Conservation (phyloP, 1,139 yeast genomes). For the Debaryomyces subglobosus region DNA sequence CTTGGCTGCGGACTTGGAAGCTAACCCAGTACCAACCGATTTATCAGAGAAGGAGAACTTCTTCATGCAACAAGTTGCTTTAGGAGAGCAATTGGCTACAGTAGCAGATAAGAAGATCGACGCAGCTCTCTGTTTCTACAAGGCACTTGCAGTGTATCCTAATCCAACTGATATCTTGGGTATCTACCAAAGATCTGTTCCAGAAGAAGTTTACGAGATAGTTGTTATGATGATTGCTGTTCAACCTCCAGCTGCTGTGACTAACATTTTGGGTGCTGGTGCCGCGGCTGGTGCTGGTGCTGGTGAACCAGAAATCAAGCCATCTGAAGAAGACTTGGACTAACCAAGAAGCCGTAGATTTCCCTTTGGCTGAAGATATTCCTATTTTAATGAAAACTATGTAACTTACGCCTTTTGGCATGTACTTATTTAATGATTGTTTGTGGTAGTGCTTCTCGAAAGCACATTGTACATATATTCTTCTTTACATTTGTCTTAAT, state of each 20-base stretch:
- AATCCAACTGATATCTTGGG: constrained; percentile 89
- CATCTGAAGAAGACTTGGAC: constrained; percentile 45
- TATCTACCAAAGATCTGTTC: constrained; percentile 86
- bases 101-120: constrained; percentile 65
- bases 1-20: constrained; percentile 62
- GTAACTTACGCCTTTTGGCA: constrained; percentile 5
- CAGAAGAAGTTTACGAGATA: constrained; percentile 78
- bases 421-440: constrained; percentile 7
- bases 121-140: constrained; percentile 89
- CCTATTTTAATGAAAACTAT: constrained; percentile 7
- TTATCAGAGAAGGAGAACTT: constrained; percentile 70
- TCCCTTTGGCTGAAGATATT: background rate
- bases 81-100: constrained; percentile 74
- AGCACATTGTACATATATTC: constrained; percentile 8
- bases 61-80: constrained; percentile 81
- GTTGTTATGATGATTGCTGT: constrained; percentile 87
- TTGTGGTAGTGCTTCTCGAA: constrained; percentile 1
- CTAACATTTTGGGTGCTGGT: constrained; percentile 60
- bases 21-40: constrained; percentile 77
- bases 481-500: constrained; percentile 1
- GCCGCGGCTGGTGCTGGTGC: constrained; percentile 20
- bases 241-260: constrained; percentile 82
- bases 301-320: constrained; percentile 30
- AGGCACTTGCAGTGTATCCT: constrained; percentile 93
- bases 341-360: constrained; percentile 16